A percentile compares a stretch with the other conserved stretches of the same genome.
These are phyloP conservation scores for Stachybotrys echinatus DNA, from an alignment of 2,329 filamentous ascomycete species.

Conservation along the genomic window DNA sequence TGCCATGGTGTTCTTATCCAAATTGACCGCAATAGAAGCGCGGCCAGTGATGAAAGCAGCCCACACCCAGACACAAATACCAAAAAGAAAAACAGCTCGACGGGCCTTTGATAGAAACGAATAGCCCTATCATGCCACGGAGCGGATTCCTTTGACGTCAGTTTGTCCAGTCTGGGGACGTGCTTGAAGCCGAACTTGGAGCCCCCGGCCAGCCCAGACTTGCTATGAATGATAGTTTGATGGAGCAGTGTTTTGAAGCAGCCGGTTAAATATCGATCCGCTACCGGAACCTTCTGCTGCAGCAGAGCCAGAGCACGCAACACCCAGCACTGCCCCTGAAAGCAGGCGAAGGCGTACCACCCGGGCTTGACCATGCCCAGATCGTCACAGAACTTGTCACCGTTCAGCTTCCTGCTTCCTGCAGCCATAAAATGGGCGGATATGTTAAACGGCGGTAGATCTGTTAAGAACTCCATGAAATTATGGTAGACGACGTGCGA, in stretches of 20 bases:
- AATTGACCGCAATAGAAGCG: too few species aligned
- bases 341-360: conserved; percentile 19
- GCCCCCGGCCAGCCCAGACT: conserved; percentile 15
- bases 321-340: conserved; percentile 24
- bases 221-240: conserved; percentile 19
- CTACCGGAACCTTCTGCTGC: conserved; percentile 16
- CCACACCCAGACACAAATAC: too few species aligned
- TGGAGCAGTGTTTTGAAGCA: conserved; percentile 20
- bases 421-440: conserved; percentile 28
- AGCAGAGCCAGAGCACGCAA: conserved; percentile 17
- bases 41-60: too few species aligned
- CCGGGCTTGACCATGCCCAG: conserved; percentile 26
- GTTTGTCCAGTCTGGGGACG: conserved; percentile 14
- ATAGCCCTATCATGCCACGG: not conserved
- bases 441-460: conserved; percentile 27
- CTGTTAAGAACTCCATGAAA: conserved; percentile 29
- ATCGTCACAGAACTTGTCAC: conserved; percentile 27
- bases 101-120: not conserved
- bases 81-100: not conserved
- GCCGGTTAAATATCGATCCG: conserved; percentile 17
- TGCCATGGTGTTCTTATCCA: too few species aligned
- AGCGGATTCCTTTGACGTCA: not conserved
- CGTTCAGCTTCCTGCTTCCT: conserved; percentile 31
- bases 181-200: conserved; percentile 28
- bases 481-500: conserved; percentile 29